phyloP scores from a whole-genome alignment of 179 eudicot species.

The Amaranthus tricolor region DNA sequence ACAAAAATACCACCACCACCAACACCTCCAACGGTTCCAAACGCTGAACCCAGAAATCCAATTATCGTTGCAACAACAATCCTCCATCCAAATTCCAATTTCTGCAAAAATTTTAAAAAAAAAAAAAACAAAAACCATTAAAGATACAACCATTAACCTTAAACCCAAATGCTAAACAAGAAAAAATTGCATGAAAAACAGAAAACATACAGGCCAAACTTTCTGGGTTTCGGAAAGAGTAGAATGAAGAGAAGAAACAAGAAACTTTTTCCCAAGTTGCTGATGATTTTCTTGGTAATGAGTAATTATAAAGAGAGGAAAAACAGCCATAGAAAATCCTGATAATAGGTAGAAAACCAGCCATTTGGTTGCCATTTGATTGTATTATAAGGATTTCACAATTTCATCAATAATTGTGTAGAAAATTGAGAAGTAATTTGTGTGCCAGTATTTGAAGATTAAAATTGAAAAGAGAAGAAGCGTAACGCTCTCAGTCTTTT shows the following conservation, averaged over 20 bases:
- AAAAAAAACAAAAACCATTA: too few relatives aligned
- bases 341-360: constrained; percentile 52
- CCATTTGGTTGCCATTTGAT: constrained; percentile 59
- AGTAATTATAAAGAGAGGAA: constrained; percentile 38
- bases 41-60: constrained; percentile 74
- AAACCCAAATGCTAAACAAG: too few relatives aligned
- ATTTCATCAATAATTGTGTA: too few relatives aligned
- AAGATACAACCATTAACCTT: too few relatives aligned
- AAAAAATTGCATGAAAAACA: neutral
- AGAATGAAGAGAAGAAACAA: constrained; percentile 20
- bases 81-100: constrained; percentile 63
- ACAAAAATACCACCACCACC: constrained; percentile 88
- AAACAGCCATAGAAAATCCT: constrained; percentile 53
- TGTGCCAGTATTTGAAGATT: too few relatives aligned
- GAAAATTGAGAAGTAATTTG: too few relatives aligned
- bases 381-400: too few relatives aligned
- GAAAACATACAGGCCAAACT: constrained; percentile 74
- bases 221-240: constrained; percentile 18
- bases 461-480: too few relatives aligned
- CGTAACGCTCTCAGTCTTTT: too few relatives aligned
- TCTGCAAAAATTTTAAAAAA: constrained; percentile 40
- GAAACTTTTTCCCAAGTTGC: neutral
- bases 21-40: constrained; percentile 83
- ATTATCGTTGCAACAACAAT: constrained; percentile 57
- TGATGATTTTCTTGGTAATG: constrained; percentile 26